Conservation (phyloP, 2,329 filamentous ascomycete genomes). For the Trichoderma aggressivum region DNA sequence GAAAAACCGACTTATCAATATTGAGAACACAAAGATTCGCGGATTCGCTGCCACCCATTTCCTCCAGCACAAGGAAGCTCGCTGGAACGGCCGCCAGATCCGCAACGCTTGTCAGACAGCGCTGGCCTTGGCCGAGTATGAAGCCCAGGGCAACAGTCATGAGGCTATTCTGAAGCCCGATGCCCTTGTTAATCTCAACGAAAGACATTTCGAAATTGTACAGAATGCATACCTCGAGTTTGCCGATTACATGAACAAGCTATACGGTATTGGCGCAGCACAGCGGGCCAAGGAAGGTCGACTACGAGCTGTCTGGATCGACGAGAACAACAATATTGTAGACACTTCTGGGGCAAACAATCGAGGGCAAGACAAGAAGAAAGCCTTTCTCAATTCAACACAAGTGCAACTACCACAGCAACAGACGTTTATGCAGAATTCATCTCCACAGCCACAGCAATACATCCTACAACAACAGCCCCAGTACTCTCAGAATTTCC, state of each 20-base stretch:
- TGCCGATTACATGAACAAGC: slow-evolving; percentile 20
- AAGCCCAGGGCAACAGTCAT: slow-evolving; percentile 27
- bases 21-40: background rate
- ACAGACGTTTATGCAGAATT: background rate
- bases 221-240: slow-evolving; percentile 25
- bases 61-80: background rate
- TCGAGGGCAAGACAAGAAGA: background rate
- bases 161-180: background rate
- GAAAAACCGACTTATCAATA: background rate
- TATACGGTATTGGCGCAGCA: background rate
- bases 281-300: background rate
- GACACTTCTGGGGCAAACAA: background rate
- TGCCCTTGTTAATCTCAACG: slow-evolving; percentile 19
- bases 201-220: slow-evolving; percentile 23
- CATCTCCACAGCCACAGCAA: background rate
- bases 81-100: slow-evolving; percentile 22
- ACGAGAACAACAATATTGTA: background rate
- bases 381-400: background rate
- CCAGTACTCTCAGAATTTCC: background rate
- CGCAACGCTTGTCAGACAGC: slow-evolving; percentile 20
- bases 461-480: background rate
- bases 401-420: background rate
- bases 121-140: slow-evolving; percentile 33
- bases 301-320: background rate
- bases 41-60: background rate